Evolutionary conservation across 2,329 filamentous ascomycete species (phyloP).

Genomic region (Pyricularia sp.): DNA sequence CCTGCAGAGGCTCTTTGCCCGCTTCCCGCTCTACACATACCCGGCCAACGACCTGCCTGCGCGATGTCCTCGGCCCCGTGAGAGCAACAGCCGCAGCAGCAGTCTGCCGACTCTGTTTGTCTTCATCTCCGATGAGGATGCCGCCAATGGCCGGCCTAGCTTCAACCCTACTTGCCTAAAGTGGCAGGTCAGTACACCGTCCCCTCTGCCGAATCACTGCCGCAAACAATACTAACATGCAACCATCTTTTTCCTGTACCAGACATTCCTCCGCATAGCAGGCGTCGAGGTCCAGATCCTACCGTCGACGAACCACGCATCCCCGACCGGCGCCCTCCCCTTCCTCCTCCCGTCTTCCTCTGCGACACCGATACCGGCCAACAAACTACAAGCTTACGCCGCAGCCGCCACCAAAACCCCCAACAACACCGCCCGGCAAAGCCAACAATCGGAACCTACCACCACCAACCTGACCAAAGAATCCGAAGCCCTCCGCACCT

Average conservation of each 20-base stretch:
- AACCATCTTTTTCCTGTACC: not conserved
- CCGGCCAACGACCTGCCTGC: slow-evolving; percentile 65
- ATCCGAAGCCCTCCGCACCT: slow-evolving; percentile 51
- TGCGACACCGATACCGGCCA: slow-evolving; percentile 14
- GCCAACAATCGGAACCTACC: slow-evolving; percentile 9
- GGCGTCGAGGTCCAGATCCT: slow-evolving; percentile 56
- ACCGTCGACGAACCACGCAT: slow-evolving; percentile 85
- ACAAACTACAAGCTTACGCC: slow-evolving; percentile 15
- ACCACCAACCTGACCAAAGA: not conserved
- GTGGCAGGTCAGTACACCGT: slow-evolving; percentile 70
- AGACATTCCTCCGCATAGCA: slow-evolving; percentile 78
- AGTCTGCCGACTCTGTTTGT: slow-evolving; percentile 57
- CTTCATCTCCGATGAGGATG: slow-evolving; percentile 61
- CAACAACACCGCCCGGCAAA: slow-evolving; percentile 12
- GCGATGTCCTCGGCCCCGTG: slow-evolving; percentile 32
- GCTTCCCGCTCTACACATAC: slow-evolving; percentile 71
- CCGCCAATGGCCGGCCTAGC: slow-evolving; percentile 54
- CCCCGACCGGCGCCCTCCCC: slow-evolving; percentile 77
- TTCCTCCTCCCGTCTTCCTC: slow-evolving; percentile 58
- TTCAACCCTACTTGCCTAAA: slow-evolving; percentile 91
- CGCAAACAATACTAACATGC: not conserved
- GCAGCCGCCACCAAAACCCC: slow-evolving; percentile 3
- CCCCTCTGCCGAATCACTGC: not conserved
- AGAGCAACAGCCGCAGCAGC: slow-evolving; percentile 9
- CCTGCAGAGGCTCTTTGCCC: slow-evolving; percentile 74